These are phyloP conservation scores for Penstemon davidsonii DNA, from an alignment of 257 asterid genomes.

Conservation along the genomic window DNA sequence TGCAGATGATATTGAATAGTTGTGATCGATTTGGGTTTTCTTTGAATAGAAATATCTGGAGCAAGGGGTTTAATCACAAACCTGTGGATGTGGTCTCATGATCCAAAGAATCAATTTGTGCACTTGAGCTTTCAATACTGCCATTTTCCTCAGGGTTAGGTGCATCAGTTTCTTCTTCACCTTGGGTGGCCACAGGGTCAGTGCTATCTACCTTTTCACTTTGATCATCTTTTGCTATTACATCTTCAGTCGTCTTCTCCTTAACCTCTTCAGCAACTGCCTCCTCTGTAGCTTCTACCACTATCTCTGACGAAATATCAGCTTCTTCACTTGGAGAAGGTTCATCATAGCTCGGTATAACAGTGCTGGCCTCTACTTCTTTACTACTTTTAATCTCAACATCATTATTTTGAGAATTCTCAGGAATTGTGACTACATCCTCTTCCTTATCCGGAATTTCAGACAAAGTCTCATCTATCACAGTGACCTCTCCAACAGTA, in stretches of 20 bases:
- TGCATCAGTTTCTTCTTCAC: conserved; percentile 38
- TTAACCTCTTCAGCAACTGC: conserved; percentile 28
- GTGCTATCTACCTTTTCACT: conserved; percentile 33
- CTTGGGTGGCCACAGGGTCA: conserved; percentile 30
- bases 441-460: conserved; percentile 36
- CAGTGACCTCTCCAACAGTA: conserved; percentile 8
- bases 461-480: conserved; percentile 19
- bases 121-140: conserved; percentile 38
- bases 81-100: conserved; percentile 45
- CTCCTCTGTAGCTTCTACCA: conserved; percentile 32
- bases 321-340: conserved; percentile 41
- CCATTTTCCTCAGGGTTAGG: conserved; percentile 34
- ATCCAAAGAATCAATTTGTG: conserved; percentile 30
- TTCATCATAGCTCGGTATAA: conserved; percentile 31
- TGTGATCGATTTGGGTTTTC: not conserved
- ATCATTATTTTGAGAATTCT: conserved; percentile 30
- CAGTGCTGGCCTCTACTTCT: conserved; percentile 48
- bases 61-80: conserved; percentile 31
- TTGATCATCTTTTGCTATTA: conserved; percentile 33
- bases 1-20: not conserved
- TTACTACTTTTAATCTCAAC: conserved; percentile 31
- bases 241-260: conserved; percentile 28
- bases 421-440: conserved; percentile 25
- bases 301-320: conserved; percentile 35
- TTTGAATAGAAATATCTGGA: not conserved